phyloP scores from a whole-genome alignment of 2,329 filamentous ascomycete species.

The Diaporthe velutina region DNA sequence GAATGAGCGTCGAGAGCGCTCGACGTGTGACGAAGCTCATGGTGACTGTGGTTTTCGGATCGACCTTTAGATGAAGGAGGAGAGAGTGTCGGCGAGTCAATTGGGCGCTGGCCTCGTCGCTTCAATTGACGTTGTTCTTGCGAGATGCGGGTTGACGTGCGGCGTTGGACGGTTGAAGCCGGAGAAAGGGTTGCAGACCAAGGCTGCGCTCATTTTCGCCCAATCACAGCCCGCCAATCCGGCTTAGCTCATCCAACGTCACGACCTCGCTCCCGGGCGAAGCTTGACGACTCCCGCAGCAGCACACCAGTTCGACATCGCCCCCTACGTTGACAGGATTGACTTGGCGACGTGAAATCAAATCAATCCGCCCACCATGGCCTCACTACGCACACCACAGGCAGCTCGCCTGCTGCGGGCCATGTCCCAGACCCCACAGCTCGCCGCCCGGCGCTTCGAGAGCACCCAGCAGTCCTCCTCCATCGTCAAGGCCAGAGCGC shows the following conservation, averaged over 20 bases:
- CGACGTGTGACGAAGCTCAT: constrained; percentile 95
- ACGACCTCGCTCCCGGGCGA: constrained; percentile 28
- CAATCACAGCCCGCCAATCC: constrained; percentile 41
- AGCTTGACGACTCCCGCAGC: constrained; percentile 18
- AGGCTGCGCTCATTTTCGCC: constrained; percentile 52
- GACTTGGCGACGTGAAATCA: constrained; percentile 27
- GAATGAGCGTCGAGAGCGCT: constrained; percentile 97
- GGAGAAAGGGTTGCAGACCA: constrained; percentile 41
- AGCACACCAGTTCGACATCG: constrained; percentile 35
- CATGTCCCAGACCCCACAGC: constrained; percentile 55
- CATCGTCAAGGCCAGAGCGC: constrained; percentile 48
- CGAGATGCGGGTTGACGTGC: constrained; percentile 35
- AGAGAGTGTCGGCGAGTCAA: constrained; percentile 47
- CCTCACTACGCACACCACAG: constrained; percentile 71
- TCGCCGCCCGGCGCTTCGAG: constrained; percentile 66
- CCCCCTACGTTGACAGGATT: constrained; percentile 17
- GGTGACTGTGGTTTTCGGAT: constrained; percentile 60
- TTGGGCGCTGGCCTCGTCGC: constrained; percentile 48
- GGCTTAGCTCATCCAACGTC: constrained; percentile 34
- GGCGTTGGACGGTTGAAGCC: constrained; percentile 36
- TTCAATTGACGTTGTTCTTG: constrained; percentile 42
- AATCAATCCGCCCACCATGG: constrained; percentile 63
- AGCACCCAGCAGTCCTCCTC: constrained; percentile 57
- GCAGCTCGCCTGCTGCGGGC: constrained; percentile 66
- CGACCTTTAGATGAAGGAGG: neutral